A percentile compares a stretch with the other conserved stretches of the same genome.
phyloP scores from a whole-genome alignment of 2,329 filamentous ascomycete species.

The Fusarium temperatum region DNA sequence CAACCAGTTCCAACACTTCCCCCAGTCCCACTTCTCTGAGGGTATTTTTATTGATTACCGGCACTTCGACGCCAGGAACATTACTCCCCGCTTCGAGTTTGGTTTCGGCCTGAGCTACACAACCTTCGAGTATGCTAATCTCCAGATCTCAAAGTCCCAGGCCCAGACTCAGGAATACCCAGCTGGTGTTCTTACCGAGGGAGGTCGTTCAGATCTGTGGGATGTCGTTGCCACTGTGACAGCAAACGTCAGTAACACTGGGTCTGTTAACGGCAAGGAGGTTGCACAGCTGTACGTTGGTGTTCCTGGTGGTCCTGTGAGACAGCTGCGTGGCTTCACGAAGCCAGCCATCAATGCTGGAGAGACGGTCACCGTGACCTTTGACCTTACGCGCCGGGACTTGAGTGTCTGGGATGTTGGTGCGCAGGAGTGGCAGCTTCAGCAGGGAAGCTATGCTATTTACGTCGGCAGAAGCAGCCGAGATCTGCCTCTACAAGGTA shows the following conservation, averaged over 20 bases:
- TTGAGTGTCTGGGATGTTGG: slow-evolving; percentile 9
- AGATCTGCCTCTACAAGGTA: not conserved
- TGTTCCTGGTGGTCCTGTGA: not conserved
- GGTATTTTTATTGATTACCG: slow-evolving; percentile 65
- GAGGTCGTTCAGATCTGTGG: not conserved
- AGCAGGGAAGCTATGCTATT: not conserved
- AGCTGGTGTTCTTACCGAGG: not conserved
- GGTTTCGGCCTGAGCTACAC: slow-evolving; percentile 81
- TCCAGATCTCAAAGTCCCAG: not conserved
- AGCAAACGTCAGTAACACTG: not conserved
- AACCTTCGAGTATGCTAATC: slow-evolving; percentile 56
- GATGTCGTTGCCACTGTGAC: not conserved
- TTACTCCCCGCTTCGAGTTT: slow-evolving; percentile 74
- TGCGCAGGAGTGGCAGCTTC: slow-evolving; percentile 14
- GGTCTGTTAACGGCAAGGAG: not conserved
- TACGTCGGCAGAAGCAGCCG: slow-evolving; percentile 12
- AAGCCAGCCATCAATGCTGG: not conserved
- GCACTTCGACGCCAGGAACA: slow-evolving; percentile 74
- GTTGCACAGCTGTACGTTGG: slow-evolving; percentile 11
- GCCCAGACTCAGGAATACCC: not conserved
- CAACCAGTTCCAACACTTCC: not conserved
- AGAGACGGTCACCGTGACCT: not conserved
- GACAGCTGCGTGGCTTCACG: slow-evolving; percentile 7
- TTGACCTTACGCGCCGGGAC: not conserved
- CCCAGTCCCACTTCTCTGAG: not conserved